phyloP scores from a whole-genome alignment of 2,329 filamentous ascomycete genomes.

The Tolypocladium endophyticum region DNA sequence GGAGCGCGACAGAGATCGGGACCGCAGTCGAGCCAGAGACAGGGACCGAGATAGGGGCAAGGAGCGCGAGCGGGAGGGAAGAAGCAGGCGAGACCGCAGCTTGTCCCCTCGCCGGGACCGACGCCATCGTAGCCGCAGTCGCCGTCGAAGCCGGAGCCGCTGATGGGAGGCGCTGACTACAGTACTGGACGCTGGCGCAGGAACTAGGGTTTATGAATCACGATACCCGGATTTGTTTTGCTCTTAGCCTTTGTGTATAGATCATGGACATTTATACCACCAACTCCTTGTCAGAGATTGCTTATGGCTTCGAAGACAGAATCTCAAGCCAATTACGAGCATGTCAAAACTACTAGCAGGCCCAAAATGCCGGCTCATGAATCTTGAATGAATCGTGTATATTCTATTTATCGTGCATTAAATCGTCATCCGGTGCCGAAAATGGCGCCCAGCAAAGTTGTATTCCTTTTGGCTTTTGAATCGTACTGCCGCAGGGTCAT shows the following conservation, averaged over 20 bases:
- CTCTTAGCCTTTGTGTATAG: neutral
- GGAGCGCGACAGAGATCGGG: conserved; percentile 12
- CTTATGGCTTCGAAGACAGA: neutral
- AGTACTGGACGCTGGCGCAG: neutral
- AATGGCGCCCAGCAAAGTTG: conserved; percentile 1
- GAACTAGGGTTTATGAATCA: neutral
- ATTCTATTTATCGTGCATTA: neutral
- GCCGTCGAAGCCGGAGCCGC: conserved; percentile 25
- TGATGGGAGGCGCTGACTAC: neutral
- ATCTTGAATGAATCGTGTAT: neutral
- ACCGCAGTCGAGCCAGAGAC: conserved; percentile 24
- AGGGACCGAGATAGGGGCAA: conserved; percentile 23
- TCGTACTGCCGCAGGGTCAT: conserved; percentile 5
- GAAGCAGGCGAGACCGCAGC: conserved; percentile 19
- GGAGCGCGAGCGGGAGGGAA: conserved; percentile 22
- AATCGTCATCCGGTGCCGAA: conserved; percentile 7
- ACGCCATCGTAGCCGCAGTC: conserved; percentile 26
- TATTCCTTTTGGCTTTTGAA: neutral
- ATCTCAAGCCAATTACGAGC: neutral
- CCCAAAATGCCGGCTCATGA: neutral
- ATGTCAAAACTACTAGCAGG: neutral
- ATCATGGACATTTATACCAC: neutral
- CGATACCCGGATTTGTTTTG: neutral
- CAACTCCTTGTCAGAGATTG: neutral
- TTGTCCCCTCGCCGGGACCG: conserved; percentile 23